phyloP scores from a whole-genome alignment of 2,329 filamentous ascomycete genomes.

The Colletotrichum destructivum region DNA sequence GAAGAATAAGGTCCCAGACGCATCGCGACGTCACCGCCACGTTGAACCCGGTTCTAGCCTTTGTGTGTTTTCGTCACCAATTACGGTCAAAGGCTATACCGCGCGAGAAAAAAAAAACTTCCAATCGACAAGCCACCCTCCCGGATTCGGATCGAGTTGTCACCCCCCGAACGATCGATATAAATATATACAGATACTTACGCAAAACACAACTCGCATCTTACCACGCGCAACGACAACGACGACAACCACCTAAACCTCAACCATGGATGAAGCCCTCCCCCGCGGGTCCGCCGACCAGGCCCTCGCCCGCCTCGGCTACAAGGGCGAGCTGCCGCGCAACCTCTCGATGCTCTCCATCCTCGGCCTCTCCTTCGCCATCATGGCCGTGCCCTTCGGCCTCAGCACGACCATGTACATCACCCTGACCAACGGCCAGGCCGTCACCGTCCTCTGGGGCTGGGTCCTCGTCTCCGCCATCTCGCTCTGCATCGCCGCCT shows the following conservation, averaged over 20 bases:
- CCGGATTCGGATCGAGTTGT: too few relatives aligned
- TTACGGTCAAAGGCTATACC: too few relatives aligned
- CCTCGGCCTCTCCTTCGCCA: conserved; percentile 78
- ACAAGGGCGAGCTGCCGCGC: conserved; percentile 65
- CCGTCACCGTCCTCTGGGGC: conserved; percentile 79
- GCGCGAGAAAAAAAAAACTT: too few relatives aligned
- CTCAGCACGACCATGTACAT: conserved; percentile 79
- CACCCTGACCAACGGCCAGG: conserved; percentile 77
- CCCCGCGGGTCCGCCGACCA: conserved; percentile 39
- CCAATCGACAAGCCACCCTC: too few relatives aligned
- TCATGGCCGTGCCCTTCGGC: conserved; percentile 81
- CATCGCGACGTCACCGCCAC: too few relatives aligned
- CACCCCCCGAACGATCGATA: too few relatives aligned
- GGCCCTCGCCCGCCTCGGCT: conserved; percentile 61
- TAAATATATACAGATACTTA: too few relatives aligned
- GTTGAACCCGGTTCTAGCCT: too few relatives aligned
- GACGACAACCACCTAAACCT: neutral
- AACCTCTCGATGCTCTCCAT: conserved; percentile 71
- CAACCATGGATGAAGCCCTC: conserved; percentile 26
- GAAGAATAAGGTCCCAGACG: too few relatives aligned
- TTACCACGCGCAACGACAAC: neutral
- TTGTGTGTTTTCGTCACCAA: too few relatives aligned
- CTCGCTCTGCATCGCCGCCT: conserved; percentile 75
- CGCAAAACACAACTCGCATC: too few relatives aligned
- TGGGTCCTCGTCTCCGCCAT: conserved; percentile 78